Evolutionary conservation across 83 land plant species (phyloP).

Genomic region (Larix sibirica): DNA sequence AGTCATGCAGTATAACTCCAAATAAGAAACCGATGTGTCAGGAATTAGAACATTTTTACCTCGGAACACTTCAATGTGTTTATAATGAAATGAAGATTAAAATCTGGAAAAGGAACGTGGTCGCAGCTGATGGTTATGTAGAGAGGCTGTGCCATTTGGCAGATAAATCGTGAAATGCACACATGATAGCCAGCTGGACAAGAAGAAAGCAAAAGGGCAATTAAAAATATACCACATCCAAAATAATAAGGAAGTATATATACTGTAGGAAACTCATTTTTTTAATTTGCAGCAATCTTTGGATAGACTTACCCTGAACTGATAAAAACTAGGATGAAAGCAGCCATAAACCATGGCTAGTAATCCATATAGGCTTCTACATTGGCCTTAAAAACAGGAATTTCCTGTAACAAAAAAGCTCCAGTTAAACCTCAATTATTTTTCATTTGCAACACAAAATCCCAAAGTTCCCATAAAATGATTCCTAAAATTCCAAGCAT

Average conservation of each 20-base stretch:
- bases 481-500: too few species aligned
- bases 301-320: conserved; percentile 14
- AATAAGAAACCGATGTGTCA: too few species aligned
- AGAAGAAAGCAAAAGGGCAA: not conserved
- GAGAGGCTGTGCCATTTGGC: conserved; percentile 1
- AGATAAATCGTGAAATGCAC: conserved; percentile 8
- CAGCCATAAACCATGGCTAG: conserved; percentile 12
- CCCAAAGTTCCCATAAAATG: too few species aligned
- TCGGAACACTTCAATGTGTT: not conserved
- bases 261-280: not conserved
- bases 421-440: not conserved
- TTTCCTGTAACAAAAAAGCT: conserved; percentile 3
- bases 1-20: not conserved
- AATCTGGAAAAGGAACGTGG: conserved; percentile 10
- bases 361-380: conserved; percentile 18
- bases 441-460: not conserved
- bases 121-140: conserved; percentile 7
- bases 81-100: conserved; percentile 10
- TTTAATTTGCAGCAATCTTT: not conserved
- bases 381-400: conserved; percentile 14
- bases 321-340: not conserved
- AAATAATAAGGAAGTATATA: not conserved
- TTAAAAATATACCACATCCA: not conserved
- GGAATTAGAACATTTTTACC: not conserved
- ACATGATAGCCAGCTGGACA: not conserved